A percentile compares a stretch with the other conserved stretches of the same genome.
Conservation (phyloP, 805 yeast genomes). For the Candida jianshihensis region DNA sequence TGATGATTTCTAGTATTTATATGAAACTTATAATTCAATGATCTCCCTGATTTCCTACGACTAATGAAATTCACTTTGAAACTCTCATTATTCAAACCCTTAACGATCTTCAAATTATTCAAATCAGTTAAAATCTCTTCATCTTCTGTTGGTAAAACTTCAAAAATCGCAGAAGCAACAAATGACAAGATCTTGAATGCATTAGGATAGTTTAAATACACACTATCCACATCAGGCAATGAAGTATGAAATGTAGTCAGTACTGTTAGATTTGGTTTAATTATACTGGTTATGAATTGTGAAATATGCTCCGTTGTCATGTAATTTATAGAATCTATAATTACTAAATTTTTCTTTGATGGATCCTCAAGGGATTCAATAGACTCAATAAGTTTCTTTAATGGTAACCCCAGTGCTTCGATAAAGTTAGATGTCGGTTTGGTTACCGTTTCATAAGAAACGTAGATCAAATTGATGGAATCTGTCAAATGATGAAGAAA, state of each 20-base stretch:
- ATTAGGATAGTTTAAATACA: constrained; percentile 43
- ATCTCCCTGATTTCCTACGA: constrained; percentile 81
- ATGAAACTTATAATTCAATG: constrained; percentile 46
- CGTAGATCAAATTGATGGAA: constrained; percentile 36
- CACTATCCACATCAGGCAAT: constrained; percentile 27
- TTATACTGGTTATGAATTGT: constrained; percentile 41
- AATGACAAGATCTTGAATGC: constrained; percentile 47
- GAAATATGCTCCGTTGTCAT: constrained; percentile 40
- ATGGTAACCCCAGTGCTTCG: constrained; percentile 30
- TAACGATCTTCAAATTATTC: constrained; percentile 39
- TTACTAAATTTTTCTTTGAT: constrained; percentile 33
- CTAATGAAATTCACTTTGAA: constrained; percentile 52
- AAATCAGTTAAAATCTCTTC: constrained; percentile 39
- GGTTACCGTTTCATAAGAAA: constrained; percentile 63
- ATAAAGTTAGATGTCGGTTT: constrained; percentile 50
- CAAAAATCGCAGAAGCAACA: constrained; percentile 71
- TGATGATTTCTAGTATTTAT: constrained; percentile 44
- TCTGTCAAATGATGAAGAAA: constrained; percentile 35
- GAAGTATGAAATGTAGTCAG: constrained; percentile 43
- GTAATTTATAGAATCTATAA: constrained; percentile 67
- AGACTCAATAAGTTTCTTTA: constrained; percentile 22
- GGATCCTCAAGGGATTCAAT: constrained; percentile 9
- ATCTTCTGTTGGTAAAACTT: constrained; percentile 49
- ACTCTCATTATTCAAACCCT: constrained; percentile 38
- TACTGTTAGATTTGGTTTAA: constrained; percentile 38